Base-by-base conservation (phyloP, 345 rosid genomes). In the Conringia planisiliqua region DNA sequence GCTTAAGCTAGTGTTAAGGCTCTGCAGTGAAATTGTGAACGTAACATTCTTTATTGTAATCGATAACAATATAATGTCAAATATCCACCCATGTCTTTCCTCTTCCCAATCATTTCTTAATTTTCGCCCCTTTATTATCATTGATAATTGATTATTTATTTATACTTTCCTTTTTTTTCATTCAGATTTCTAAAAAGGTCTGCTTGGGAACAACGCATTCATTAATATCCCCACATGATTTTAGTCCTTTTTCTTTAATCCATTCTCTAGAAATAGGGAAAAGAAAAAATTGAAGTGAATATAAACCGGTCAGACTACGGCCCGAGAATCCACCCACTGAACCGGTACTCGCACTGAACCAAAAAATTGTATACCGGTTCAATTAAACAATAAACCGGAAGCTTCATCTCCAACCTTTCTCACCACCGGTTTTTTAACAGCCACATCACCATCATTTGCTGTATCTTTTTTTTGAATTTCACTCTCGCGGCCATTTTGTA, bases 101-200 rank as follows among this genome's bases (percentile, higher is more conserved):
- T 24, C 61, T 75, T 67, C 44, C 68, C 73, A 74, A 74, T 67
- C 73, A 74, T 66, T 74, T 74, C 73, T 66, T 66, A 47, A 38
- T 47, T 47, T 35, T 40, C 30, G 16, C 43, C 33, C 4, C 22
- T 73, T 56, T 55, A 6, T 44, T 56, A 66, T 58, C 66, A 57
- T 46, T 74, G 50, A 46, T 16, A 13, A 32, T 67, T 43, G 7
- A 65, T 56, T 73, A 73, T 43, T 38, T 56, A 56, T 39, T 54
- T 22, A 13, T 20, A 26, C 32, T 44, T 66, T 33, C 42, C 58
- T 47, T 56, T 58, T 58, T 2, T 22, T 22, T 2, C 30, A 32
- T 64, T 40, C 27, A 51, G 33, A 36, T 3, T 48, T 54, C 27
- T 20, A 54, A 56, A 33, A 59, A 24, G 30, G 62, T 73, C 57